These are phyloP conservation scores for Forsythia suspensa DNA, from an alignment of 257 asterid species.

Conservation along the genomic window DNA sequence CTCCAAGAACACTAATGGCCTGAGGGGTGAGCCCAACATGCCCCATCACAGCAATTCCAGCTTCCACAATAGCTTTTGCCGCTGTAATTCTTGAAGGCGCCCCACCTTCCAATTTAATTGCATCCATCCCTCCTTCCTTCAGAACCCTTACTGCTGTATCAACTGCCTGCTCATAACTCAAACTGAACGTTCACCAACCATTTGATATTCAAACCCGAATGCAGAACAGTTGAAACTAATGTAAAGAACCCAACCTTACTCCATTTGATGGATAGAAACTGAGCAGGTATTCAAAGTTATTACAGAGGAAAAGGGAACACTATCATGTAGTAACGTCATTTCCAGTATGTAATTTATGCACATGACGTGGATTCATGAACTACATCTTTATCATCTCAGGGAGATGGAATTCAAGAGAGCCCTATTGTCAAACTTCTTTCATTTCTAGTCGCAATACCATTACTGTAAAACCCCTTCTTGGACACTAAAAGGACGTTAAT, in stretches of 20 bases:
- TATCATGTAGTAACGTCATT: too few relatives aligned
- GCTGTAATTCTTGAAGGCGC: conserved; percentile 96
- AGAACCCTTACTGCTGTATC: conserved; percentile 77
- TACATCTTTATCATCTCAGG: neutral
- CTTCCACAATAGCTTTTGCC: conserved; percentile 92
- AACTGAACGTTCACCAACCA: conserved; percentile 31
- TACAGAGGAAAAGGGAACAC: neutral
- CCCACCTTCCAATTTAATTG: conserved; percentile 92
- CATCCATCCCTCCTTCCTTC: conserved; percentile 98
- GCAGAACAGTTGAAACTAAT: neutral
- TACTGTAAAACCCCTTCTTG: neutral
- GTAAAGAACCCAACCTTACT: neutral
- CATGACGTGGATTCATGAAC: neutral
- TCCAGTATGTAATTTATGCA: neutral
- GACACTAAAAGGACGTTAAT: neutral
- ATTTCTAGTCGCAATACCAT: neutral
- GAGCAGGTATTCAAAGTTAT: too few relatives aligned
- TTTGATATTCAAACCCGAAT: conserved; percentile 17
- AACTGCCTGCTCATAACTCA: conserved; percentile 69
- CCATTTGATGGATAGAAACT: neutral
- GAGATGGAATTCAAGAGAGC: neutral
- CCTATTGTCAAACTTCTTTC: neutral
- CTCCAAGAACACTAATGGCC: conserved; percentile 96
- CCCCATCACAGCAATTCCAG: conserved; percentile 97
- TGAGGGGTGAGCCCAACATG: conserved; percentile 98